Evolutionary conservation across 2,329 filamentous ascomycete genomes (phyloP), one percentile per base, ranked within the genome.

Genomic region (Helicocarpus griseus): DNA sequence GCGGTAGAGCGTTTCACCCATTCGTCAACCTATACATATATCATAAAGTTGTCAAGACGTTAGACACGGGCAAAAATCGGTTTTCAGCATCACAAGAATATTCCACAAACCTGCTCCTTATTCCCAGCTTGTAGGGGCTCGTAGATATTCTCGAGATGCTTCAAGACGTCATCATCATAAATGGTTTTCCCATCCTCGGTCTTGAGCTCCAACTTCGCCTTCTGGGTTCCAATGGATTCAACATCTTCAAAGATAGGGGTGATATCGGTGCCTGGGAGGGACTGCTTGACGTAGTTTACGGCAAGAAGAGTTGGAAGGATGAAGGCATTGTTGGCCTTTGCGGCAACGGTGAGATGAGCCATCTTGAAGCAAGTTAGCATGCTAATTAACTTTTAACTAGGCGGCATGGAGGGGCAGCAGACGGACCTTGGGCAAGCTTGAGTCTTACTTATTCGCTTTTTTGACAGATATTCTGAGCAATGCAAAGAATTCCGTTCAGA

Each of bases 111-210:
- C 46, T 56, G 54, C 11, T 52, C 54, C 26, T 53, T 53, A 36
- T 57, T 51, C 17, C 54, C 56, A 14, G 47, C 13, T 22, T 55
- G 56, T 26, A 58, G 45, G 22, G 46, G 21, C 17, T 40, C 50
- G 46, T 58, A 54, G 14, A 50, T 52, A 22, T 51, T 52, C 29
- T 53, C 50, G 29, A 59, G 48, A 43, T 58, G 54, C 9, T 46
- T 40, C 14, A 59, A 28, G 26, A 59, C 49, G 29, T 54, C 52
- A 41, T 57, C 57, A 26, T 58, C 57, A 29, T 53, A 56, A n/a
- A 57, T 22, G 17, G 50, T 22, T 21, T 52, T 50, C 26, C 56
- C 54, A 24, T 55, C 51, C 1, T 48, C 36, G 11, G 53, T 35
- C 28, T 54, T 55, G 35, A 59, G 50, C 35, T 56, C 52, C n/a